Conservation (phyloP, 148 eudicot genomes). For the Nepenthes gracilis region DNA sequence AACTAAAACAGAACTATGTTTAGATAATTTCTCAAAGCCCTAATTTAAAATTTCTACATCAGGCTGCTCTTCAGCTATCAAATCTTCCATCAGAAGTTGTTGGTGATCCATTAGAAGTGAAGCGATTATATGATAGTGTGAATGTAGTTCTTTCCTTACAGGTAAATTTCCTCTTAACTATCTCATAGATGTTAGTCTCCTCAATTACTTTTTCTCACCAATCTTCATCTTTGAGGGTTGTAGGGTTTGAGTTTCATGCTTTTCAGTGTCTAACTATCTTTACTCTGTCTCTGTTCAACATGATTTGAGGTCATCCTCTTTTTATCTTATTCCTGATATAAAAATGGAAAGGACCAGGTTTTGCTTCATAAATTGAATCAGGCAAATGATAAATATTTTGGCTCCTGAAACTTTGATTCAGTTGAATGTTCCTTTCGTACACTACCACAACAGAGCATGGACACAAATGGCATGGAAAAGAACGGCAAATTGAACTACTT, state of each 20-base stretch:
- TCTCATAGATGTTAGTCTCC: background rate
- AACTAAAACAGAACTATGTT: background rate
- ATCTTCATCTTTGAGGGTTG: background rate
- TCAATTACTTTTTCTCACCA: background rate
- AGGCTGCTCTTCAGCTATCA: constrained; percentile 72
- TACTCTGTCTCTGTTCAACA: background rate
- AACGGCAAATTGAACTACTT: too few relatives aligned
- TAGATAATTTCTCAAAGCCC: constrained; percentile 3
- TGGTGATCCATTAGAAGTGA: constrained; percentile 70
- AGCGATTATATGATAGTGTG: constrained; percentile 63
- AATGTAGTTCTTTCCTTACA: constrained; percentile 79
- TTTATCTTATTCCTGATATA: too few relatives aligned
- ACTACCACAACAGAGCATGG: too few relatives aligned
- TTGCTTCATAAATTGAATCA: too few relatives aligned
- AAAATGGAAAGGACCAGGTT: too few relatives aligned
- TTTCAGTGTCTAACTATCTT: too few relatives aligned
- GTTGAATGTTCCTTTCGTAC: too few relatives aligned
- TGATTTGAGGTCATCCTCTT: background rate
- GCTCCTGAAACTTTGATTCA: too few relatives aligned
- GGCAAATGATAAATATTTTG: too few relatives aligned
- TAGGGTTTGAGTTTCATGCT: background rate
- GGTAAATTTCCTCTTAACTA: constrained; percentile 27
- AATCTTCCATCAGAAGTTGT: constrained; percentile 61
- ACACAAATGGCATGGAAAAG: too few relatives aligned
- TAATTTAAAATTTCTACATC: constrained; percentile 12